These are phyloP conservation scores for Selaginella tamariscina DNA, from an alignment of 75 land plant genomes.

Conservation along the genomic window DNA sequence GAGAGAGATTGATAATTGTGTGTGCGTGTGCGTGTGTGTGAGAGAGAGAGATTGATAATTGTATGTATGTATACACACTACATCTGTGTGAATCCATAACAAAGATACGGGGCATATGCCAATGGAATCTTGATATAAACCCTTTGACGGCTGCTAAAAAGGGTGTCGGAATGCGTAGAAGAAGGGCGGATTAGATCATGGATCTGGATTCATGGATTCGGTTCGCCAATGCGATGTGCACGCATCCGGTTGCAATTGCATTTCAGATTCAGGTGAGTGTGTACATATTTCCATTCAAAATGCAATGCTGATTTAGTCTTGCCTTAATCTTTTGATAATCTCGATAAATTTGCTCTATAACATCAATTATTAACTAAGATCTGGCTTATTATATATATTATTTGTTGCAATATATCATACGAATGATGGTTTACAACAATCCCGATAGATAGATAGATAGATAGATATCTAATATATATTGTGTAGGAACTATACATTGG, in stretches of 20 bases:
- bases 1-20: too few relatives aligned
- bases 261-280: constrained; percentile 72
- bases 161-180: too few relatives aligned
- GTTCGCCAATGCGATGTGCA: constrained; percentile 44
- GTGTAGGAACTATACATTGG: too few relatives aligned
- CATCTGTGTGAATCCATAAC: too few relatives aligned
- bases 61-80: too few relatives aligned
- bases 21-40: too few relatives aligned
- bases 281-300: not conserved
- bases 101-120: too few relatives aligned
- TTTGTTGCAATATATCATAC: not conserved
- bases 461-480: too few relatives aligned
- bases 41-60: too few relatives aligned
- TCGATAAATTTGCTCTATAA: constrained; percentile 4
- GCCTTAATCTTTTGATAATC: not conserved
- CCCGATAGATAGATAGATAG: not conserved
- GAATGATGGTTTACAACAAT: not conserved
- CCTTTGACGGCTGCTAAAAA: too few relatives aligned
- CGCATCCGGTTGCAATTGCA: constrained; percentile 46
- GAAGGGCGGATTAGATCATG: constrained; percentile 28
- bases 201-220: constrained; percentile 41
- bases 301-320: not conserved
- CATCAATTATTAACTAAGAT: not conserved
- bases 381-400: not conserved
- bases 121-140: too few relatives aligned